Base-by-base conservation (phyloP, 73 alveolate genomes). In the Paramecium biaurelia region DNA sequence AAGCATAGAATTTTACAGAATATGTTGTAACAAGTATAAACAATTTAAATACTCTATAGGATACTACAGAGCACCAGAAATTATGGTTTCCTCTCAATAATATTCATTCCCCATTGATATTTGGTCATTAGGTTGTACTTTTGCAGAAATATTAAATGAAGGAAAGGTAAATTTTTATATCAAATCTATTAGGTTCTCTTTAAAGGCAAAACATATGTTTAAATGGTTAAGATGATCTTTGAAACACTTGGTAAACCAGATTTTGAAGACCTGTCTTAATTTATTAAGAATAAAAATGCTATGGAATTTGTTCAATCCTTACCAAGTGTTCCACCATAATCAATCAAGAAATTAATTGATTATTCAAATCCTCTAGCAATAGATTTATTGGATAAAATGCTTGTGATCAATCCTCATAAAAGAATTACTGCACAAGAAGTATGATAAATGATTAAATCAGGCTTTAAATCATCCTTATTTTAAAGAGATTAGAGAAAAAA, bases 21-120 rank as follows among this genome's bases (percentile, higher is more conserved):
- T 94, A 94, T 85, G 97, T 95, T 14, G 97, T 93, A 1, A 95
- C 98, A 37, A 92, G 86, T 72, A 72, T 72, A n/a, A 5, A 30
- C 14, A 1, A 9, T 10, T 1, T 72, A 34, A 72, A 5, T 35
- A 2, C 0, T 15, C 5, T 5, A 12, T 72, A 72, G 86, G 97
- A 76, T 95, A 86, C 76, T 95, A 95, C 86, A 92, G 98, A 58
- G 97, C 98, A 24, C 98, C 98, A 15, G 98, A 95, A 92, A 89
- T 94, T 6, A 92, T 95, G 96, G 85, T 94, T 20, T 85, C 93
- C 20, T 57, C 93, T 7, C 92, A 95, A 38, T 85, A 86, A 43
- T 95, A 95, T 72, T 92, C 96, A 18, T 85, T 92, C 32, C 93
- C 96, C 53, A 92, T 94, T 6, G 98, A 95, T 57, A 95, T 95